A percentile compares a stretch with the other conserved stretches of the same genome.
Conservation (phyloP, 768 basidiomycete species). For the Symmetrospora coprosmae region DNA sequence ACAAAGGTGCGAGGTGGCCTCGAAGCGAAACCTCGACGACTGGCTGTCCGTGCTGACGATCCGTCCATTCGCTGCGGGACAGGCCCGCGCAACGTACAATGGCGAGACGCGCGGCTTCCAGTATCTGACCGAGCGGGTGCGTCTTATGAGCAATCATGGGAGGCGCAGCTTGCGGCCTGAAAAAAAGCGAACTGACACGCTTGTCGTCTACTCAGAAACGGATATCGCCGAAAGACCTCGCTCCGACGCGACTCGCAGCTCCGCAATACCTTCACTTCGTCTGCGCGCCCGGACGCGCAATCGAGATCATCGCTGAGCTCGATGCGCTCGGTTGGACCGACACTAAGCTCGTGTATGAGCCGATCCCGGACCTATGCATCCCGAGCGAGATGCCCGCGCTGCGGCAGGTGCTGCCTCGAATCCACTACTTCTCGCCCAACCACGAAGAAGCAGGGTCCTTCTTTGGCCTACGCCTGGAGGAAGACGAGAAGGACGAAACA, state of each 20-base stretch:
- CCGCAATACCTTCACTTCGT: constrained; percentile 61
- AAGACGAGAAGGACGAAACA: constrained; percentile 28
- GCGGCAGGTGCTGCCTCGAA: constrained; percentile 45
- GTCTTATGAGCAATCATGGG: constrained; percentile 41
- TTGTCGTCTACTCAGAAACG: background rate
- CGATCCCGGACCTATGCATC: constrained; percentile 70
- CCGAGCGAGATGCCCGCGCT: constrained; percentile 65
- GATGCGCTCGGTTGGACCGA: constrained; percentile 37
- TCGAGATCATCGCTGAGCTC: constrained; percentile 53
- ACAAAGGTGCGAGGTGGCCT: constrained; percentile 60
- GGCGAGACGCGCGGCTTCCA: constrained; percentile 65
- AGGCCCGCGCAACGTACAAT: constrained; percentile 52
- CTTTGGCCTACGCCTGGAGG: constrained; percentile 49
- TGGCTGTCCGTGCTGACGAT: too few relatives aligned
- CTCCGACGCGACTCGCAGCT: constrained; percentile 43
- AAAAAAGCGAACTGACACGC: too few relatives aligned
- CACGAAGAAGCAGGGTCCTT: constrained; percentile 63
- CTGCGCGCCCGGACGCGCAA: constrained; percentile 63
- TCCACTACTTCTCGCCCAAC: constrained; percentile 62
- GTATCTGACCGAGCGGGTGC: constrained; percentile 58
- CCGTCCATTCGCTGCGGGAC: constrained; percentile 55
- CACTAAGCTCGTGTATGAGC: constrained; percentile 68
- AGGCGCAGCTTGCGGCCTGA: background rate
- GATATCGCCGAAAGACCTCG: constrained; percentile 49
- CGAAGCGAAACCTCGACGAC: too few relatives aligned